Percentiles rank a stretch among this genome's conserved stretches.
phyloP scores from a whole-genome alignment of 2,329 filamentous ascomycete species.

The Fusarium coicis region DNA sequence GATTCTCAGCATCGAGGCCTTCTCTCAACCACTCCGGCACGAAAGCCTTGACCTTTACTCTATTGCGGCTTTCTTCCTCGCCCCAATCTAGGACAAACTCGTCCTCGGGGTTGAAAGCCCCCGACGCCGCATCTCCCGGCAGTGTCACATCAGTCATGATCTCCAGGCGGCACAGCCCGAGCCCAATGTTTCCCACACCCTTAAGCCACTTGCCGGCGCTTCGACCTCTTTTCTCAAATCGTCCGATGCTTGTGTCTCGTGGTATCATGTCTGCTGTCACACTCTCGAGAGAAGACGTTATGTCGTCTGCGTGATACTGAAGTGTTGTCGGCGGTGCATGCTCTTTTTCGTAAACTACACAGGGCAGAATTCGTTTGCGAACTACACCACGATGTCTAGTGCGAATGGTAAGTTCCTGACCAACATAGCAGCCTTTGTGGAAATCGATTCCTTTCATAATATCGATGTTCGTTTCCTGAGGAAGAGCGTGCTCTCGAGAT shows the following conservation, averaged over 20 bases:
- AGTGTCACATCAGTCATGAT: constrained; percentile 86
- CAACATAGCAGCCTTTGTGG: constrained; percentile 95
- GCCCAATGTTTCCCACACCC: constrained; percentile 84
- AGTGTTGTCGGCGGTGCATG: constrained; percentile 54
- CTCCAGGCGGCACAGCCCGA: constrained; percentile 88
- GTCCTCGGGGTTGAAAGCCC: constrained; percentile 69
- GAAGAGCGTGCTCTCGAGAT: constrained; percentile 74
- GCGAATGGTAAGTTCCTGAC: constrained; percentile 95
- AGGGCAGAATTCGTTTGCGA: constrained; percentile 86
- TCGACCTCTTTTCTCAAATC: constrained; percentile 68
- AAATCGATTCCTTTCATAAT: constrained; percentile 88
- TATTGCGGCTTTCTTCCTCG: constrained; percentile 52
- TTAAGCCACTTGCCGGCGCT: constrained; percentile 83
- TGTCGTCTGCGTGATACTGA: constrained; percentile 56
- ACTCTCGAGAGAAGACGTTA: constrained; percentile 38
- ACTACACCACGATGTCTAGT: constrained; percentile 96
- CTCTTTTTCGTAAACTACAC: constrained; percentile 72
- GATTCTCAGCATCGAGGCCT: constrained; percentile 49
- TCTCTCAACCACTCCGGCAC: constrained; percentile 79
- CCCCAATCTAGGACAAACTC: constrained; percentile 70
- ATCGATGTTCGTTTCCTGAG: constrained; percentile 91
- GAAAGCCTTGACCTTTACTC: constrained; percentile 77
- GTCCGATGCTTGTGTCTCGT: constrained; percentile 60
- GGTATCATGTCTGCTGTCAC: constrained; percentile 53
- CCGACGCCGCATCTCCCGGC: constrained; percentile 73